A percentile compares a stretch with the other conserved stretches of the same genome.
Evolutionary conservation across 768 basidiomycete species (phyloP).

Genomic region (Russula brevipes): DNA sequence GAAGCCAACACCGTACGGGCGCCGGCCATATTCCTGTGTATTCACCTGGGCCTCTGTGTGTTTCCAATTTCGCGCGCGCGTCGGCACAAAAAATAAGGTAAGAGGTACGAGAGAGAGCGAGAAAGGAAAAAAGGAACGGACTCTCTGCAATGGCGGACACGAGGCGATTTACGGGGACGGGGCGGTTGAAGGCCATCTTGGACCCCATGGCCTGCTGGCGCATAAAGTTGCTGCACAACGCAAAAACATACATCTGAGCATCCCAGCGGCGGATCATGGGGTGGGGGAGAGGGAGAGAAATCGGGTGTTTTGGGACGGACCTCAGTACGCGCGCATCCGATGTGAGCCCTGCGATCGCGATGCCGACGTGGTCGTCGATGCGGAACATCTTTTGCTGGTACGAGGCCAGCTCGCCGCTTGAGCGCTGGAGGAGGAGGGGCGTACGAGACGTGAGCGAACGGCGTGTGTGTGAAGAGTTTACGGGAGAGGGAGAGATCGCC

Average conservation of each 20-base stretch:
- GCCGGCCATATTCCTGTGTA: slow-evolving; percentile 95
- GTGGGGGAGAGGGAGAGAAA: background rate
- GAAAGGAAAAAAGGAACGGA: slow-evolving; percentile 39
- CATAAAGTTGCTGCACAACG: slow-evolving; percentile 87
- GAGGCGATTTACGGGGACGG: slow-evolving; percentile 89
- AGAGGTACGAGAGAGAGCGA: background rate
- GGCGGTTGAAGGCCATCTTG: slow-evolving; percentile 92
- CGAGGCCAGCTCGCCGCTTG: slow-evolving; percentile 95
- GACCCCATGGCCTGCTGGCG: slow-evolving; percentile 96
- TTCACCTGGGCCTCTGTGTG: slow-evolving; percentile 90
- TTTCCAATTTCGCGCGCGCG: background rate
- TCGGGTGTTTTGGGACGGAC: slow-evolving; percentile 39
- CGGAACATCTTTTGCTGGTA: slow-evolving; percentile 99
- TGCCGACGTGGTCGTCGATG: slow-evolving; percentile 99
- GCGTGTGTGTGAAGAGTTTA: background rate
- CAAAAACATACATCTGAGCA: background rate
- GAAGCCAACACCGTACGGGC: slow-evolving; percentile 98
- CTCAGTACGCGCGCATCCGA: slow-evolving; percentile 96
- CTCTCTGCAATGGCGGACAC: slow-evolving; percentile 94
- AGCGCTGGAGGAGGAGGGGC: slow-evolving; percentile 58
- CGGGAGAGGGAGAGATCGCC: background rate
- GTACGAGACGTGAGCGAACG: background rate
- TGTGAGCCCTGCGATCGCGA: slow-evolving; percentile 98
- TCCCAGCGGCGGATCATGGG: no score
- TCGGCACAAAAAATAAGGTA: background rate